These are phyloP conservation scores for Penicilliopsis zonata DNA, from an alignment of 495 filamentous ascomycete genomes.

Conservation along the genomic window DNA sequence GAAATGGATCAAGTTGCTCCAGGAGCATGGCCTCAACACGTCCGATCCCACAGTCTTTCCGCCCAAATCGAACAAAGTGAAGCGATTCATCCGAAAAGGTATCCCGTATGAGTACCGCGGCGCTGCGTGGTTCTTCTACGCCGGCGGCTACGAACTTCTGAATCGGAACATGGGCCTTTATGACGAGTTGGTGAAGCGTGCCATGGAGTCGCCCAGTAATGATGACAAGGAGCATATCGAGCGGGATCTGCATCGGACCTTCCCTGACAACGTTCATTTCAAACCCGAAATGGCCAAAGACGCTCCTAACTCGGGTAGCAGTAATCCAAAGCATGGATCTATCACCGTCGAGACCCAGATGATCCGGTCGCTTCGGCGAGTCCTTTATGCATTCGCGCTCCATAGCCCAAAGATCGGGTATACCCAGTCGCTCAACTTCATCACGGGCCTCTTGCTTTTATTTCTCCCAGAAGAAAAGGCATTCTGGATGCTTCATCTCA, in stretches of 20 bases:
- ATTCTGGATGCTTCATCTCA: conserved; percentile 90
- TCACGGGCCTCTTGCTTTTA: conserved; percentile 88
- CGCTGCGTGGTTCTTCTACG: conserved; percentile 94
- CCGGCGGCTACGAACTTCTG: conserved; percentile 71
- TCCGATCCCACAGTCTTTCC: conserved; percentile 69
- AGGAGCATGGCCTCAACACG: conserved; percentile 61
- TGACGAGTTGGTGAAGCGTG: conserved; percentile 48
- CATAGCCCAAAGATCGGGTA: conserved; percentile 87
- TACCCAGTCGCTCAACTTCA: conserved; percentile 93
- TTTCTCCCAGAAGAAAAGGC: conserved; percentile 87
- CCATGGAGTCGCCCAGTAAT: conserved; percentile 48
- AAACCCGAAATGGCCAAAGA: conserved; percentile 48
- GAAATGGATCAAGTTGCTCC: conserved; percentile 73
- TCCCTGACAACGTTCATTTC: conserved; percentile 89
- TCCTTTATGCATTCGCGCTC: conserved; percentile 80
- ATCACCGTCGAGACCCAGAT: conserved; percentile 58
- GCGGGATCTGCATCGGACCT: conserved; percentile 87
- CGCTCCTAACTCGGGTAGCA: conserved; percentile 10
- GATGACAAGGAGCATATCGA: conserved; percentile 86
- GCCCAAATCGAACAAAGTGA: conserved; percentile 64
- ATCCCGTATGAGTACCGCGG: conserved; percentile 89
- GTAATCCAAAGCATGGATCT: conserved; percentile 16
- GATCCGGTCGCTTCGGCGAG: conserved; percentile 66
- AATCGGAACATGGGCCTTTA: conserved; percentile 66
- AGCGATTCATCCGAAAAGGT: conserved; percentile 88